Evolutionary conservation across 805 yeast genomes (phyloP), one percentile per base, ranked within the genome.

Genomic region (Sungouiella thailandica): DNA sequence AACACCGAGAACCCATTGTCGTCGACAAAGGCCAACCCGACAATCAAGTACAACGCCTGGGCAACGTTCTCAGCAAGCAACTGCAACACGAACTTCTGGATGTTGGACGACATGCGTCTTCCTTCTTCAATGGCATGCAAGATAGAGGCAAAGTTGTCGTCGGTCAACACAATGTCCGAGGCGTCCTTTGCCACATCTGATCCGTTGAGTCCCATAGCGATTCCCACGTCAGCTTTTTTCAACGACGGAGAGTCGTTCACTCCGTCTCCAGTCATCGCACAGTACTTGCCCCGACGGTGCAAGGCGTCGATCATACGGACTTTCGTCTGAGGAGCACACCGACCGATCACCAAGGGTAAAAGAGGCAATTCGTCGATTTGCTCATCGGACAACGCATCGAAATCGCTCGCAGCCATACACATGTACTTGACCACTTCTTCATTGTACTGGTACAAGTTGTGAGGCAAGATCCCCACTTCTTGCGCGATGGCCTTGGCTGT

Each of bases 131-230:
- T 74, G 10, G 87, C 90, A 55, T 79, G 78, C 35, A 81, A 68
- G 52, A 83, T 83, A 12, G 89, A 80, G 4, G 89, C 84, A 58
- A 83, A 83, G 56, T 83, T 83, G 54, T 83, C 90, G 37, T 62
- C 68, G 15, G 82, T 71, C 32, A 83, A 67, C 12, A 83, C 84
- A 55, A 83, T 80, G 55, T 83, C 90, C 28, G 83, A 70, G 5
- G 88, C 87, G 54, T 82, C 86, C 55, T 83, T 83, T n/a, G 90
- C 90, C 25, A 83, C 90, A 62, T 83, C 90, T 9, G 85, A 78
- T 4, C 90, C 90, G 40, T 80, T 74, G 22, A 60, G 46, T 29
- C 90, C 90, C 90, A 83, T 83, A 8, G 90, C 87, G 55, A 83
- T 81, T 44, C 90, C 90, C 36, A 83, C 85, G 57, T 83, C 88